These are phyloP conservation scores for Tulasnella sp. DNA, from an alignment of 768 basidiomycete species.

Conservation along the genomic window DNA sequence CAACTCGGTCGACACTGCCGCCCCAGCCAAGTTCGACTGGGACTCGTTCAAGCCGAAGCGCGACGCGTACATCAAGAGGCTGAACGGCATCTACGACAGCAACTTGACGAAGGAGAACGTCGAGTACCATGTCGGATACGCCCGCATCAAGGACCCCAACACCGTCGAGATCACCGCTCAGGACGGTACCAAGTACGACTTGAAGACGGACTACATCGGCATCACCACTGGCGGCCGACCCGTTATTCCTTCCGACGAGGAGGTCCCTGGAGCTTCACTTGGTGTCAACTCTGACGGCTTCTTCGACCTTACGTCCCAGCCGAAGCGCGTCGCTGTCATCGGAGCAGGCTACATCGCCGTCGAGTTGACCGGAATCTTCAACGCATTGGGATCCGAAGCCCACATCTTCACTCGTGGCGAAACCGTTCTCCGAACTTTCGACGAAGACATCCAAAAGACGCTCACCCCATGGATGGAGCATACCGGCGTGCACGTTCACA, in stretches of 20 bases:
- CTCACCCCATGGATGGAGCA: conserved; percentile 91
- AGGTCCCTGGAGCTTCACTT: conserved; percentile 83
- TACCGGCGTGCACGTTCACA: conserved; percentile 87
- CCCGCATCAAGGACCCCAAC: conserved; percentile 62
- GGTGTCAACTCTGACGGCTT: conserved; percentile 96
- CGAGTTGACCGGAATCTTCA: conserved; percentile 91
- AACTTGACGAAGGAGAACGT: conserved; percentile 87
- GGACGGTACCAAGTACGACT: conserved; percentile 65
- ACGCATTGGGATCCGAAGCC: conserved; percentile 86
- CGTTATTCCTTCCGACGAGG: conserved; percentile 66
- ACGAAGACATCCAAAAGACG: conserved; percentile 76
- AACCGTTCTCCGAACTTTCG: conserved; percentile 88
- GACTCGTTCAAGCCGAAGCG: conserved; percentile 85
- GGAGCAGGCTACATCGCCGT: conserved; percentile 99
- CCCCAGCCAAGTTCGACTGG: conserved; percentile 77
- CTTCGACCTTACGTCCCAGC: conserved; percentile 86
- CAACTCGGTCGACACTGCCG: conserved; percentile 38
- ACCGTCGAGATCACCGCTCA: conserved; percentile 65
- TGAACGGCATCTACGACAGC: conserved; percentile 87
- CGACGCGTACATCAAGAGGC: conserved; percentile 85
- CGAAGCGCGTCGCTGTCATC: conserved; percentile 87
- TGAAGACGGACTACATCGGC: conserved; percentile 73
- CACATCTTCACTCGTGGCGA: conserved; percentile 89
- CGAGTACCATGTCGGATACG: conserved; percentile 79
- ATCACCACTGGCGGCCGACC: conserved; percentile 87